Conservation (phyloP, 306 rosid species). For the Corylus americana region DNA sequence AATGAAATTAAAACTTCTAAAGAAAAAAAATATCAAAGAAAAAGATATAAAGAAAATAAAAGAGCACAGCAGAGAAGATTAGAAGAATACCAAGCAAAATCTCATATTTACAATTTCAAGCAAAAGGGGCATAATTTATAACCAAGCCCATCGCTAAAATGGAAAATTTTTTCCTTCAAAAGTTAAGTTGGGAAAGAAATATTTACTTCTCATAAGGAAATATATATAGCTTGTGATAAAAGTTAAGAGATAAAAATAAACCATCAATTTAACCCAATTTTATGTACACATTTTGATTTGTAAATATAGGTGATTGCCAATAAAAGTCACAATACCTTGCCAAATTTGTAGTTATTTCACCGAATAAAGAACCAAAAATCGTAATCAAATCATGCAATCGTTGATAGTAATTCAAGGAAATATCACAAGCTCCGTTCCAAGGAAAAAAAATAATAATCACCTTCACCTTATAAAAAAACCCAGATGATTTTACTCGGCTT, state of each 20-base stretch:
- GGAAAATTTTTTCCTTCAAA: background rate
- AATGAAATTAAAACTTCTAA: conserved; percentile 7
- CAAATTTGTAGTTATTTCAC: conserved; percentile 15
- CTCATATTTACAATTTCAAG: conserved; percentile 14
- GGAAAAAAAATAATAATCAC: background rate
- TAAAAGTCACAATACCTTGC: conserved; percentile 1
- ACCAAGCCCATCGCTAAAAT: conserved; percentile 16
- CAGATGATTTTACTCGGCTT: background rate
- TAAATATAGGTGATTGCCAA: background rate
- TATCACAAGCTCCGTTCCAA: background rate
- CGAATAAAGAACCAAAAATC: conserved; percentile 21
- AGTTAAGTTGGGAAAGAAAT: background rate
- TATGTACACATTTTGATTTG: background rate
- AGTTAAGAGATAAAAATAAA: background rate
- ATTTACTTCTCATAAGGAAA: background rate
- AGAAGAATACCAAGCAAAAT: conserved; percentile 11
- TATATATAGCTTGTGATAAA: background rate
- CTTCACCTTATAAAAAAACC: background rate
- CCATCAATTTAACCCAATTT: background rate
- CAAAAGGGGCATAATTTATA: conserved; percentile 16
- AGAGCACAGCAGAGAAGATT: background rate
- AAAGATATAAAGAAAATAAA: background rate
- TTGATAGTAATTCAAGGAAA: background rate
- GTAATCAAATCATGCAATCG: conserved; percentile 8
- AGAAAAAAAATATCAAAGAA: background rate